Base-by-base conservation (phyloP, 78 protist species). In the Acrasis kona region DNA sequence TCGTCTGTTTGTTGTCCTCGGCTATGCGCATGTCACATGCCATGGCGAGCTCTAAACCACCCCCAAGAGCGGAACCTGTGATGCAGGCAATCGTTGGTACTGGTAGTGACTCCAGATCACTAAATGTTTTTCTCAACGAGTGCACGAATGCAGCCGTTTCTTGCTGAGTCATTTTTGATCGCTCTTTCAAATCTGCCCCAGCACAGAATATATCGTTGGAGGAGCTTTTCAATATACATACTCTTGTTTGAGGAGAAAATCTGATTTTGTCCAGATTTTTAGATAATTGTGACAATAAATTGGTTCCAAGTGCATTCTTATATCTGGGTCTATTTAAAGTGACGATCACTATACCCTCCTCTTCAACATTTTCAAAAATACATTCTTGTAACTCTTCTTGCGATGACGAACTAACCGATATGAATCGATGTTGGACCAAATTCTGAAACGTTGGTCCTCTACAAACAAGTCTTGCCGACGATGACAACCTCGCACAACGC, bases 111-210 rank as follows among this genome's bases (percentile, higher is more conserved):
- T 92, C 96, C 0, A 92, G 3, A 7, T 74, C 89, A 9, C 77
- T 61, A 58, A 92, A 92, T 0, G 88, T 39, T 38, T 65, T 27
- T 34, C 93, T 76, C 9, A 90, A 12, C 27, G 30, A 27, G 41
- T 82, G 31, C 28, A 89, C 93, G 74, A 92, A 92, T 61, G 32
- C 89, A 10, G 84, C 30, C 8, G 78, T 92, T 61, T 93, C 95
- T 29, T 29, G 10, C 37, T 12, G 89, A 10, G 87, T 39, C 95
- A 93, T 91, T 40, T 29, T 36, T 30, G 77, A 65, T n/a, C 97
- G 84, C 37, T 93, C 97, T 65, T 92, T 92, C 36, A 92, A 74
- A 66, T 93, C 97, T 2, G 97, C 97, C 29, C 97, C 97, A 2
- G 97, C 94, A 41, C 95, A 89, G 70, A 93, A 93, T 28, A 87